Evolutionary conservation across 179 eudicot genomes (phyloP), one percentile per base, ranked within the genome.

Genomic region (Beta macrorhiza): DNA sequence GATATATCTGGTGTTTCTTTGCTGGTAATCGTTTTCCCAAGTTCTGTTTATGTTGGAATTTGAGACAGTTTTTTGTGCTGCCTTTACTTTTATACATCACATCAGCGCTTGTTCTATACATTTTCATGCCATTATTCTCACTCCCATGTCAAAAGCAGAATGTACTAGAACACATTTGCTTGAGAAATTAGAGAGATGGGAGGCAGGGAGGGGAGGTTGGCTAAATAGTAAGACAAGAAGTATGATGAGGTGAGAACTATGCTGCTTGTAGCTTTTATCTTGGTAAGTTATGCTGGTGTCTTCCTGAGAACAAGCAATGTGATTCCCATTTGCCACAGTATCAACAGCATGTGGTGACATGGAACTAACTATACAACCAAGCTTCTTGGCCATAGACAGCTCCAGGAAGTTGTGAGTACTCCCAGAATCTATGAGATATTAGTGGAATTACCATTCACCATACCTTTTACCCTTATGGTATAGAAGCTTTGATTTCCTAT

Each of bases 1-100:
- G 93, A 96, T 81, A 86, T 91, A 76, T 85, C 95, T 65, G 89
- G 87, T 19, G 91, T 89, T 78, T 89, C 95, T 53, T 87, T 92
- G 63, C 91, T 96, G 99, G 99, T 96, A 94, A 85, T 80, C 25
- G 1, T 57, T 69, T 16, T 62, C 22, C 58, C 12, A 11, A 57
- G 14, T n/a, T 78, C 29, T 7, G 13, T 51, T 59, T 57, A 42
- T 67, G 65, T 19, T 71, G 16, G 59, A 69, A 15, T 59, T 53
- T 47, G 10, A 11, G 22, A 77, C 17, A 72, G 10, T 49, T 29
- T 75, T 37, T 13, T 67, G 13, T 72, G 55, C 76, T 67, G 57
- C 64, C 71, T 52, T 20, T 16, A 65, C 15, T n/a, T 32, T 45
- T 67, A 47, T 65, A 22, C 73, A 25, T 59, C 8, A 71, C 25